phyloP scores from a whole-genome alignment of 805 yeast genomes.

The Dipodascopsis uninucleata region DNA sequence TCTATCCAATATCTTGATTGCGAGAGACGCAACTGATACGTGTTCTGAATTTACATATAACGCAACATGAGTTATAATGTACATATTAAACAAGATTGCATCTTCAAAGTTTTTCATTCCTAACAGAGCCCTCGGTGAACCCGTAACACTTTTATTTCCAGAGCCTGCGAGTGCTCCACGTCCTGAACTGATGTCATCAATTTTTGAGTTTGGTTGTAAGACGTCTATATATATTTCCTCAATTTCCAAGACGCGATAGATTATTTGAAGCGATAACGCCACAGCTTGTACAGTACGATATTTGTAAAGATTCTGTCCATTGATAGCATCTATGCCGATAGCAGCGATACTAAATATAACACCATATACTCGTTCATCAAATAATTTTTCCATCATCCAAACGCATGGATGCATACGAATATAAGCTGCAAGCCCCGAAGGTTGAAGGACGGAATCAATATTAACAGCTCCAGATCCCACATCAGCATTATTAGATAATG shows the following conservation, averaged over 20 bases:
- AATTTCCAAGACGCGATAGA: conserved; percentile 46
- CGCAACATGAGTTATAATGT: conserved; percentile 69
- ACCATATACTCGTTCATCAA: conserved; percentile 53
- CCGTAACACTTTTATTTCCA: conserved; percentile 10
- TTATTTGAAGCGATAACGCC: conserved; percentile 42
- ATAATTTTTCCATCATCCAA: conserved; percentile 58
- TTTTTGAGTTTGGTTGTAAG: conserved; percentile 42
- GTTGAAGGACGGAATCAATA: conserved; percentile 47
- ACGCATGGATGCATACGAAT: conserved; percentile 69
- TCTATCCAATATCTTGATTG: conserved; percentile 52
- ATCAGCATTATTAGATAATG: conserved; percentile 42
- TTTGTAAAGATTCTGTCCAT: conserved; percentile 33
- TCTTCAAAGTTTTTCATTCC: conserved; percentile 59
- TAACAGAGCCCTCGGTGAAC: conserved; percentile 51
- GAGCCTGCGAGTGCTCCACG: conserved; percentile 1
- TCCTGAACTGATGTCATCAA: conserved; percentile 1
- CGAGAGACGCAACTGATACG: conserved; percentile 40
- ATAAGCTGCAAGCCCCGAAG: conserved; percentile 46
- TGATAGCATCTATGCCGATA: conserved; percentile 56
- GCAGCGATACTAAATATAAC: conserved; percentile 56
- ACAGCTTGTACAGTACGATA: conserved; percentile 35
- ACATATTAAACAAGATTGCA: conserved; percentile 65
- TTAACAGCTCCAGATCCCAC: conserved; percentile 36
- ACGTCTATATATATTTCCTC: conserved; percentile 61
- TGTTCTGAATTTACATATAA: conserved; percentile 64